Conservation (phyloP, 495 filamentous ascomycete genomes). For the Immersiella caudata region DNA sequence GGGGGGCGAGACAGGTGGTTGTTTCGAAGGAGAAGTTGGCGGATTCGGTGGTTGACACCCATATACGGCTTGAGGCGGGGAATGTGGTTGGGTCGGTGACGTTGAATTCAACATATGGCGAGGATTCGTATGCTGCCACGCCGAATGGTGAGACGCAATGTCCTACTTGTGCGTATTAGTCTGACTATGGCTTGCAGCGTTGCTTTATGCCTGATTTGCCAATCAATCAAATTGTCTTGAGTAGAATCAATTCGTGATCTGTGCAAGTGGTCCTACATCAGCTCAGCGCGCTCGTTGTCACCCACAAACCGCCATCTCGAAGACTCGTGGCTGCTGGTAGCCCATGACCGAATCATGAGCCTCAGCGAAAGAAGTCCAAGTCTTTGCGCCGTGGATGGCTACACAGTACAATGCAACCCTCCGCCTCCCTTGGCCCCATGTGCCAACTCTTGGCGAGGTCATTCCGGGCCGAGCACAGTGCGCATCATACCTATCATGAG, state of each 20-base stretch:
- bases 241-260: too few species aligned
- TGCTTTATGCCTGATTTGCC: too few species aligned
- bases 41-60: slow-evolving; percentile 58
- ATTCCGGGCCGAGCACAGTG: background rate
- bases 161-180: slow-evolving; percentile 12
- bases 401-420: background rate
- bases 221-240: too few species aligned
- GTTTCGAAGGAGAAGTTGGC: slow-evolving; percentile 43
- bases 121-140: slow-evolving; percentile 57
- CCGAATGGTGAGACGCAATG: slow-evolving; percentile 40
- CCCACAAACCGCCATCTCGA: too few species aligned
- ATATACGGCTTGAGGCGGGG: slow-evolving; percentile 67
- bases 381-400: background rate
- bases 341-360: too few species aligned
- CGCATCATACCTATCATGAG: background rate
- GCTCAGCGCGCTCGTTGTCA: too few species aligned
- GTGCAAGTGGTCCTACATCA: too few species aligned
- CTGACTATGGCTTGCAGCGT: background rate
- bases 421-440: background rate
- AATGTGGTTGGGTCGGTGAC: slow-evolving; percentile 57
- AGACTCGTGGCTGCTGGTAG: too few species aligned
- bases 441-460: background rate
- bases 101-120: slow-evolving; percentile 70
- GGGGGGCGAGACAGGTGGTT: slow-evolving; percentile 62
- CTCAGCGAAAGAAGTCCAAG: too few species aligned